Base-by-base conservation (phyloP, 2,329 filamentous ascomycete species). In the Aspergillus fumigatus region DNA sequence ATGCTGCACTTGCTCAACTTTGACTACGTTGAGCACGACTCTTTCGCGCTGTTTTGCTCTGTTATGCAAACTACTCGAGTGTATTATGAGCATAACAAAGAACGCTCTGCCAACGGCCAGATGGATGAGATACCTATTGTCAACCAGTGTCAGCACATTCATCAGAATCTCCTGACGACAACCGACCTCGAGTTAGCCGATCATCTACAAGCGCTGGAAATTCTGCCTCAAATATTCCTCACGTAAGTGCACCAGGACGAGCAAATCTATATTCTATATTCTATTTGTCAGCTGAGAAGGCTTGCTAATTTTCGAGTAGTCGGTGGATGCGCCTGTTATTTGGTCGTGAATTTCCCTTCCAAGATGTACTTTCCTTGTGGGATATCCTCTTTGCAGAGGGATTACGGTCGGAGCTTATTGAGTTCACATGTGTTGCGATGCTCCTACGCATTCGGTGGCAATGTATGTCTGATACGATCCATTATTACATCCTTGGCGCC, bases 311-410 rank as follows among this genome's bases (percentile, higher is more conserved):
- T 64, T 50, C 14, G 4, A 10, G 3, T 43, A 58, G 40, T 17
- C 91, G 94, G 56, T 99, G 94, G 94, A 89, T 97, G 56, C 86
- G 94, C 27, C 83, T 99, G 1, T 77, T 99, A 0, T 97, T 97
- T 68, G 92, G 93, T 50, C 84, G 94, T 62, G 94, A 99, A 71
- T 97, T 97, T 65, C 85, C 90, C 0, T 95, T 97, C 59, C 85
- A 92, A 53, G 86, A 96, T 59, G 82, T 92, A 43, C 82, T 99
- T 40, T 79, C 84, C 23, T 82, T 99, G 55, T 99, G 94, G 94
- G 94, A 99, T 75, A 83, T 87, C 7, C 80, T 99, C 1, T 95
- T 99, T 70, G 89, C 92, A 1, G 85, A 95, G 66, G 92, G 96
- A 65, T 83, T 93, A 7, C 82, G 84, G 0, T 76, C 96, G 27